Evolutionary conservation across 495 filamentous ascomycete species (phyloP).

Genomic region (Hyaloscypha variabilis): DNA sequence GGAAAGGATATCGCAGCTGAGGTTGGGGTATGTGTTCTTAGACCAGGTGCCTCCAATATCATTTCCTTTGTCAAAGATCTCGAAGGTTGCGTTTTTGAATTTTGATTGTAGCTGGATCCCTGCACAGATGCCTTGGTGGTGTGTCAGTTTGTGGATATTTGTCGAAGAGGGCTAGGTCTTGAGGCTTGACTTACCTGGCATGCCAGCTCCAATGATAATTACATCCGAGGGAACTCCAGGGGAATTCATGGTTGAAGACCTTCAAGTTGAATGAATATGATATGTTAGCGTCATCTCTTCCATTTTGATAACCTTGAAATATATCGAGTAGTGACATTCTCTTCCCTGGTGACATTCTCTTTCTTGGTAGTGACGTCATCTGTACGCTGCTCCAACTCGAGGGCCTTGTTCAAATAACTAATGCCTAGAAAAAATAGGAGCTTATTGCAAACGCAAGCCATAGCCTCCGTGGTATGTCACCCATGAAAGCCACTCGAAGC

Average conservation of each 20-base stretch:
- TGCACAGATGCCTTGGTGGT: background rate
- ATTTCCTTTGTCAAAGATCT: background rate
- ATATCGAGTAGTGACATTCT: background rate
- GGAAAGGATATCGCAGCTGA: background rate
- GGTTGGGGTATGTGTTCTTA: background rate
- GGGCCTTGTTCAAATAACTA: background rate
- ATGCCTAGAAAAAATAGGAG: background rate
- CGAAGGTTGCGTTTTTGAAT: background rate
- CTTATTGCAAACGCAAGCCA: background rate
- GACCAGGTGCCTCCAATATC: background rate
- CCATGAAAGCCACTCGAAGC: background rate
- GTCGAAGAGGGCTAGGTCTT: background rate
- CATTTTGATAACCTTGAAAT: background rate
- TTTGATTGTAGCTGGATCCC: background rate
- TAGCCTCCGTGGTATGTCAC: background rate
- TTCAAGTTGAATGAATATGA: background rate
- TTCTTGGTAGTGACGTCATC: background rate
- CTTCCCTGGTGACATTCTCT: background rate
- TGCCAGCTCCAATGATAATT: background rate
- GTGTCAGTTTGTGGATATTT: background rate
- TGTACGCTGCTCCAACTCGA: background rate
- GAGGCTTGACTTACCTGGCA: background rate
- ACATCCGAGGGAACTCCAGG: background rate
- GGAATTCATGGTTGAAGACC: background rate
- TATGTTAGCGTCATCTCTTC: background rate